Evolutionary conservation across 345 rosid species (phyloP).

Genomic region (Bruguiera sexangula): DNA sequence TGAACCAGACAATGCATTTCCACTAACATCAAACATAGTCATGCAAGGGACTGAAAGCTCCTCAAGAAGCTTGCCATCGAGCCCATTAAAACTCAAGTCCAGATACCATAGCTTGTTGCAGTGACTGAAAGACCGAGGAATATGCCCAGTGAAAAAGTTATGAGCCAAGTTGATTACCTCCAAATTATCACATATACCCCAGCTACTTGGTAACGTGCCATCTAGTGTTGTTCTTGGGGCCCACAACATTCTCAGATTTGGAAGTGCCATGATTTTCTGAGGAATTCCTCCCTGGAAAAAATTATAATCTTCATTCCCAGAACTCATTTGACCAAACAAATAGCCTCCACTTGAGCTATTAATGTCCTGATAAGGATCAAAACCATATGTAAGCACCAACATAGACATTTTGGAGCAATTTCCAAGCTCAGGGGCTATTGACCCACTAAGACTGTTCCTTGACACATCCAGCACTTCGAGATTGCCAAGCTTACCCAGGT

Average conservation of each 20-base stretch:
- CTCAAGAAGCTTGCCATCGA: conserved; percentile 51
- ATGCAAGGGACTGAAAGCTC: conserved; percentile 75
- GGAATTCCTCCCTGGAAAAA: conserved; percentile 76
- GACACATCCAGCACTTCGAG: conserved; percentile 89
- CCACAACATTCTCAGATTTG: conserved; percentile 76
- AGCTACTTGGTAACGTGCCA: conserved; percentile 54
- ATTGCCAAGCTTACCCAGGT: conserved; percentile 62
- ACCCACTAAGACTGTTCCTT: conserved; percentile 71
- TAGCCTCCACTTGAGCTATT: conserved; percentile 34
- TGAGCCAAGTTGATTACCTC: conserved; percentile 76
- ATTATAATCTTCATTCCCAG: conserved; percentile 63
- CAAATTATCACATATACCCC: conserved; percentile 74
- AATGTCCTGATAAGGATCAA: conserved; percentile 44
- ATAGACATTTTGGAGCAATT: conserved; percentile 62
- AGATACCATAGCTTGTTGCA: conserved; percentile 69
- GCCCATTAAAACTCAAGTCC: conserved; percentile 65
- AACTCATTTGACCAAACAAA: conserved; percentile 32
- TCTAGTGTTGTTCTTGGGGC: conserved; percentile 73
- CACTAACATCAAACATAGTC: conserved; percentile 72
- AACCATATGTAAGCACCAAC: conserved; percentile 65
- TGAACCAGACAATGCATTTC: conserved; percentile 62
- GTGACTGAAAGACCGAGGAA: conserved; percentile 45
- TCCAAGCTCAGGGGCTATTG: conserved; percentile 70
- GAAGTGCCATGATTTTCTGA: conserved; percentile 51
- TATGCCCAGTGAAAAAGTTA: conserved; percentile 61